Conservation (phyloP, 352 stramenopile species). For the Thraustochytrium sp. region DNA sequence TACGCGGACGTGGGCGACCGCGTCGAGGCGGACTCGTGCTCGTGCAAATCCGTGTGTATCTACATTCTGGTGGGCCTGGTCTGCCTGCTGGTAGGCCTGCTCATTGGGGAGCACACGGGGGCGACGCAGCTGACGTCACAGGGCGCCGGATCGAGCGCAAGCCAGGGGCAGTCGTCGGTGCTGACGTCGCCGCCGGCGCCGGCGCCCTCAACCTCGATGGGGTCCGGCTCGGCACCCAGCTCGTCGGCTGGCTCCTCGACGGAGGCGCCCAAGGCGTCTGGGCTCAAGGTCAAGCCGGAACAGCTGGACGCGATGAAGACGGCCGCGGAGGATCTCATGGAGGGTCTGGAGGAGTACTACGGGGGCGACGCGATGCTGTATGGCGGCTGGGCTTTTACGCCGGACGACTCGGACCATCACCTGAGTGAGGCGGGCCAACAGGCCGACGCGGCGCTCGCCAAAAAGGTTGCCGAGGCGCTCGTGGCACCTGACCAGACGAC, state of each 20-base stretch:
- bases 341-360: conserved; percentile 1
- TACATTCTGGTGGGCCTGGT: not conserved
- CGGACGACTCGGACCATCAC: not conserved
- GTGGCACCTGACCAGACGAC: not conserved
- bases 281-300: not conserved
- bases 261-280: not conserved
- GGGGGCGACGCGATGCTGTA: not conserved
- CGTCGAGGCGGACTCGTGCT: too few relatives aligned
- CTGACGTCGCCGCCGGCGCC: not conserved
- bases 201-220: not conserved
- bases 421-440: not conserved
- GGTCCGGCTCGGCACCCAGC: not conserved
- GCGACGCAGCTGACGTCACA: not conserved
- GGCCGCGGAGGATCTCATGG: not conserved
- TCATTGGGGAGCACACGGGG: too few relatives aligned
- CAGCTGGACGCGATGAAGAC: not conserved
- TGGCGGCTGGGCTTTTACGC: not conserved
- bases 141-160: not conserved
- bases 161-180: not conserved
- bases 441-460: not conserved
- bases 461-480: not conserved
- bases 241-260: not conserved
- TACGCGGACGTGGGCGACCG: too few relatives aligned
- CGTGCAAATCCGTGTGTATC: too few relatives aligned
- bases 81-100: not conserved